phyloP scores from a whole-genome alignment of 2,329 filamentous ascomycete genomes.

The Aaosphaeria arxii region DNA sequence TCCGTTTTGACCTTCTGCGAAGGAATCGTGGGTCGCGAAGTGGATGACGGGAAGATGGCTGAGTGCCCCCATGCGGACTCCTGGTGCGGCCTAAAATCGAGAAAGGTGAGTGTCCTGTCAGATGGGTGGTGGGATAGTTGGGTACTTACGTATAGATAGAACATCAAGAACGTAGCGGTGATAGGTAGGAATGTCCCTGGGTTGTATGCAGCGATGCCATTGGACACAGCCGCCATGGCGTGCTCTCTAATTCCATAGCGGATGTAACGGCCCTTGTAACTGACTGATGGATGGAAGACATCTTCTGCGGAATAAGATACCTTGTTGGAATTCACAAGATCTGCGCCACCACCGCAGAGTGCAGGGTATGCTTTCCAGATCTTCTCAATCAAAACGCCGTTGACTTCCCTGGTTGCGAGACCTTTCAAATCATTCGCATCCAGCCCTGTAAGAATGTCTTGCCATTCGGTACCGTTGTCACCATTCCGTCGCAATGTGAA shows the following conservation, averaged over 20 bases:
- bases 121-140: no score
- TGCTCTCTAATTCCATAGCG: neutral
- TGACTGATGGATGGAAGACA: neutral
- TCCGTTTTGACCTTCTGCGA: constrained; percentile 51
- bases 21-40: constrained; percentile 60
- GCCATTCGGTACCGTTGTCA: no score
- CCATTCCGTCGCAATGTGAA: neutral
- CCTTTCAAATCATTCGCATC: no score
- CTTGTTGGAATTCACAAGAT: neutral
- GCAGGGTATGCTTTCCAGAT: neutral
- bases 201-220: constrained; percentile 3
- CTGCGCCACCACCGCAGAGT: neutral
- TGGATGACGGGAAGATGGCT: constrained; percentile 57
- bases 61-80: constrained; percentile 59
- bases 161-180: constrained; percentile 62
- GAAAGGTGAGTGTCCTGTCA: no score
- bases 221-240: neutral
- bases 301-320: neutral
- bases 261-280: neutral
- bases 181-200: constrained; percentile 52
- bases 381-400: neutral
- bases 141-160: constrained; percentile 50
- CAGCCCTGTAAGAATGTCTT: no score
- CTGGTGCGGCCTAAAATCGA: constrained; percentile 44
- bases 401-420: neutral